These are phyloP conservation scores for Trypanosoma avium DNA, from an alignment of 208 protist genomes.

Conservation along the genomic window DNA sequence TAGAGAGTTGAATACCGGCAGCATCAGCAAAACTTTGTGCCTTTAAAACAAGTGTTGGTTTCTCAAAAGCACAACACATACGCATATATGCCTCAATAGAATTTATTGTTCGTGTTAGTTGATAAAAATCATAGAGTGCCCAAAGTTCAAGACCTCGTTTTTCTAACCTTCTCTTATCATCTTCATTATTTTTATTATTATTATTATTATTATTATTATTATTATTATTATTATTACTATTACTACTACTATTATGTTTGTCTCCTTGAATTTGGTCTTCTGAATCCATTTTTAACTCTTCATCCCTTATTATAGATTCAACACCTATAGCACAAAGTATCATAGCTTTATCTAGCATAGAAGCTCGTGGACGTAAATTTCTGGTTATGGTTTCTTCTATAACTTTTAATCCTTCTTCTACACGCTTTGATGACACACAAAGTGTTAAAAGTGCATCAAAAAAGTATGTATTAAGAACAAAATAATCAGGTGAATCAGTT, in stretches of 20 bases:
- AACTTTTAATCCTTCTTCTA: conserved; percentile 54
- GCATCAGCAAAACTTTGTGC: conserved; percentile 71
- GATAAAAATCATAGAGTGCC: conserved; percentile 89
- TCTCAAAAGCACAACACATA: conserved; percentile 50
- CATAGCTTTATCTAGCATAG: conserved; percentile 80
- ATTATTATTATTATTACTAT: no score
- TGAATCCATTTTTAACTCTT: neutral
- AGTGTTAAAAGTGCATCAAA: conserved; percentile 83
- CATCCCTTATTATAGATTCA: conserved; percentile 34
- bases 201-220: no score
- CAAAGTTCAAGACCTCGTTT: conserved; percentile 77
- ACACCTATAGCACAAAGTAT: conserved; percentile 57
- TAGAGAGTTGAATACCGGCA: conserved; percentile 44
- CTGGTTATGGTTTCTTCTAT: conserved; percentile 74
- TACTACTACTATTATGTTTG: conserved; percentile 8
- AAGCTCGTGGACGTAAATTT: conserved; percentile 55
- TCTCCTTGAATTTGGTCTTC: neutral
- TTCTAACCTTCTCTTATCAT: no score
- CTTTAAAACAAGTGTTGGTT: conserved; percentile 64
- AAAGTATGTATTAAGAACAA: conserved; percentile 71
- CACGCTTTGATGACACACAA: conserved; percentile 62
- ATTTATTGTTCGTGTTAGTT: conserved; percentile 43
- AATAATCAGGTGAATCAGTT: conserved; percentile 32
- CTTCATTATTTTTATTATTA: no score
- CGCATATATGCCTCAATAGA: conserved; percentile 79